These are phyloP conservation scores for Fusarium multiceps DNA, from an alignment of 2,329 filamentous ascomycete genomes.

Conservation along the genomic window DNA sequence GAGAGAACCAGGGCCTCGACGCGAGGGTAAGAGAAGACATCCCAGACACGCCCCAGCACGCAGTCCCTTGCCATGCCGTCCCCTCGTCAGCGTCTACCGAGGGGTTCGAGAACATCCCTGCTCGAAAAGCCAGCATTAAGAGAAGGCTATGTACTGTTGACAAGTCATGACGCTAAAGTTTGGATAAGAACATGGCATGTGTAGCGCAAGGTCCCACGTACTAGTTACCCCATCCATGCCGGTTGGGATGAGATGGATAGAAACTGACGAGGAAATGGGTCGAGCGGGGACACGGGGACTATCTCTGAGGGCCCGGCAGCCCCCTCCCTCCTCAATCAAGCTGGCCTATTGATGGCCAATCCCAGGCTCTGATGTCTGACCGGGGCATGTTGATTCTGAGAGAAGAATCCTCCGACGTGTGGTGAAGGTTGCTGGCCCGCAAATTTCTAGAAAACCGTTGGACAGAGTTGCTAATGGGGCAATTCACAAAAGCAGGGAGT, in stretches of 20 bases:
- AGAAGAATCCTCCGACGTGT: conserved; percentile 49
- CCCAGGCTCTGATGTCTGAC: conserved; percentile 41
- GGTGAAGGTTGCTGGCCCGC: conserved; percentile 43
- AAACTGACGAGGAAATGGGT: conserved; percentile 40
- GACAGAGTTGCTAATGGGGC: conserved; percentile 41
- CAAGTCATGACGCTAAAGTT: conserved; percentile 41
- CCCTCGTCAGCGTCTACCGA: conserved; percentile 51
- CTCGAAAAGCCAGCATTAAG: conserved; percentile 36
- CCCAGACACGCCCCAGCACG: conserved; percentile 45
- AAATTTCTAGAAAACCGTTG: conserved; percentile 51
- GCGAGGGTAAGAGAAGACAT: conserved; percentile 42
- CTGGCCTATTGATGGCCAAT: conserved; percentile 41
- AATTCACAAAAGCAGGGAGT: conserved; percentile 37
- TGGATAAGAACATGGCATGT: conserved; percentile 40
- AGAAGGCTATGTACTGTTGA: conserved; percentile 46
- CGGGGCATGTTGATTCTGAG: conserved; percentile 44
- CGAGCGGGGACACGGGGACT: conserved; percentile 47
- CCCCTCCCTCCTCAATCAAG: conserved; percentile 44
- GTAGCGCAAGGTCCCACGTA: conserved; percentile 38
- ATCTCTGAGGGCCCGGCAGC: conserved; percentile 46
- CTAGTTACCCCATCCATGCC: conserved; percentile 40
- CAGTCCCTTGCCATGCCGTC: conserved; percentile 41
- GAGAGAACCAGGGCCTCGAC: conserved; percentile 36
- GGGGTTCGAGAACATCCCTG: conserved; percentile 47
- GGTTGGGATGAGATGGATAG: conserved; percentile 45